Conservation (phyloP, 169 alveolate species). For the Perkinsus olseni region DNA sequence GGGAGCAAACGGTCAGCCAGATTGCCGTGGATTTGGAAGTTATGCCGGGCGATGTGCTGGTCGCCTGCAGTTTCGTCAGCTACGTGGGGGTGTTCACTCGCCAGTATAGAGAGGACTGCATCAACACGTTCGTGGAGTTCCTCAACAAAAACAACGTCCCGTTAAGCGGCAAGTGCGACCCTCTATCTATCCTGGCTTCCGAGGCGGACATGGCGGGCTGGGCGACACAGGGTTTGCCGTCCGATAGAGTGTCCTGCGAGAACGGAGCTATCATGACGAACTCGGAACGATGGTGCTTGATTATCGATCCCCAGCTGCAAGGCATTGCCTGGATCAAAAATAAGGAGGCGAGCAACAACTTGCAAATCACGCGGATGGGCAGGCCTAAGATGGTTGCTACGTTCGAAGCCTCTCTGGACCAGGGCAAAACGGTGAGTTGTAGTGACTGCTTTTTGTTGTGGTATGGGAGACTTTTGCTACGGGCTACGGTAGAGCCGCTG, state of each 20-base stretch:
- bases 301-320: constrained; percentile 93
- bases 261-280: constrained; percentile 85
- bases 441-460: too few relatives aligned
- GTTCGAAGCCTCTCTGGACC: constrained; percentile 67
- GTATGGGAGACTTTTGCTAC: too few relatives aligned
- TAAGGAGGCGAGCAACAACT: constrained; percentile 73
- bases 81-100: constrained; percentile 91
- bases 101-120: constrained; percentile 54
- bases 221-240: constrained; percentile 84
- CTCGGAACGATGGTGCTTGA: constrained; percentile 86
- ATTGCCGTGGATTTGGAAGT: constrained; percentile 61
- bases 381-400: constrained; percentile 50
- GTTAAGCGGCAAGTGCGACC: constrained; percentile 64
- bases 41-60: constrained; percentile 80
- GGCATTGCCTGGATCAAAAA: constrained; percentile 89
- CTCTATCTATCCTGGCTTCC: constrained; percentile 68
- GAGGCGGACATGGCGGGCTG: constrained; percentile 82
- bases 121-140: constrained; percentile 53
- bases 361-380: constrained; percentile 63
- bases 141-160: constrained; percentile 66
- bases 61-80: constrained; percentile 86
- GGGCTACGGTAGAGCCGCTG: too few relatives aligned
- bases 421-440: constrained; percentile 54
- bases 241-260: constrained; percentile 86
- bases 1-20: constrained; percentile 79